Evolutionary conservation across 768 basidiomycete species (phyloP), one percentile per base, ranked within the genome.

Genomic region (Leccinum pellstonianum): DNA sequence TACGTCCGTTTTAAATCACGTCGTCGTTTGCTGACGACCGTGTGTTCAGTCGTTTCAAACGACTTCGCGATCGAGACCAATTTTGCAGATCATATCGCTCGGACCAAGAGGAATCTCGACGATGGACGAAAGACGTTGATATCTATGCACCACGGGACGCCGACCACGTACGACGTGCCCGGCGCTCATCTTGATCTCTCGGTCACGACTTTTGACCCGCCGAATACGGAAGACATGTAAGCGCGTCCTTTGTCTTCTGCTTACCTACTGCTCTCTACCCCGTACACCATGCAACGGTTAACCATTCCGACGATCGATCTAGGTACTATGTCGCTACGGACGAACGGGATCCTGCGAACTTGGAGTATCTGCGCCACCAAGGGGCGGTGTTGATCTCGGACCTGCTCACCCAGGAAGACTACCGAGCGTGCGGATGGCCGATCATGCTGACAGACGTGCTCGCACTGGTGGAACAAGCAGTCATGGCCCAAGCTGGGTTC

Each of bases 381-480:
- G 25, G 25, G 1, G 25, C 25, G 25, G 25, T 27, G 25, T 27
- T 27, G 25, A 27, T 27, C 25, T 27, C 25, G 25, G 79, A 82
- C 61, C 67, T 81, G 5, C 64, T 81, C 51, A 79, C 79, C 2
- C 62, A 68, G n/a, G 75, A 79, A 23, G 80, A 81, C 56, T 68
- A 72, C 3, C 70, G 70, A 7, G 66, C 61, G 37, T 72, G 75
- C 35, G 79, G 78, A 5, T 81, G 80, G 80, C 65, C 74, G n/a
- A 61, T 81, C 49, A 58, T 81, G 56, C 19, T 81, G 59, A 77
- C 77, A 37, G 80, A 80, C 56, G 72, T 81, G 21, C 62, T 77
- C 35, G 77, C 74, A 5, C 62, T 80, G 25, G 70, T 80, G 38
- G 79, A 80, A 58, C 80, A 81, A 64, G 68, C 73, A 25, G 55